These are phyloP conservation scores for Chrysochromulina parva DNA, from an alignment of 78 protist species.

Conservation along the genomic window DNA sequence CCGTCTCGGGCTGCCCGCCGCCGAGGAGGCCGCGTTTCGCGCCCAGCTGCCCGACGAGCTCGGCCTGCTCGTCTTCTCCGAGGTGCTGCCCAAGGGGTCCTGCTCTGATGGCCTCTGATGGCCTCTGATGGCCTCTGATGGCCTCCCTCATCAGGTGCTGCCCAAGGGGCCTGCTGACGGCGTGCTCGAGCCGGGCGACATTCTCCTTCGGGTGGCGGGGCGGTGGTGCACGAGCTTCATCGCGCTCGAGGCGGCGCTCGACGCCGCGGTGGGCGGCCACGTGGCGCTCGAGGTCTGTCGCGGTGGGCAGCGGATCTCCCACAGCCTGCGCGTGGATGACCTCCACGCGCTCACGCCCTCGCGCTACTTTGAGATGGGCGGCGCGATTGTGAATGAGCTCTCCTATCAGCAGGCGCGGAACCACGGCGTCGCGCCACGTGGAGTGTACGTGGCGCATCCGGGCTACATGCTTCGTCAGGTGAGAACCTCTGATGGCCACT, in stretches of 20 bases:
- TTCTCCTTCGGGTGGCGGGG: background rate
- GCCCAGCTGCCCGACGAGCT: background rate
- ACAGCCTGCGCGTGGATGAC: slow-evolving; percentile 19
- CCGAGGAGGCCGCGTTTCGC: background rate
- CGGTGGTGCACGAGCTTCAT: slow-evolving; percentile 16
- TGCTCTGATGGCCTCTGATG: no score
- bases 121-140: no score
- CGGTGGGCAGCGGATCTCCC: background rate
- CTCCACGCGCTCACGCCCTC: slow-evolving; percentile 50
- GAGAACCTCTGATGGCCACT: no score
- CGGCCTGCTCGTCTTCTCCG: background rate
- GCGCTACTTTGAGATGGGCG: slow-evolving; percentile 33
- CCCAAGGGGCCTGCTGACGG: background rate
- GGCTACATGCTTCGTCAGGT: slow-evolving; percentile 55
- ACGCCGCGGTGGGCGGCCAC: background rate
- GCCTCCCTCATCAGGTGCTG: no score
- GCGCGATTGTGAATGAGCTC: slow-evolving; percentile 41
- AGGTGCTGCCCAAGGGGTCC: background rate
- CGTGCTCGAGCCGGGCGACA: background rate
- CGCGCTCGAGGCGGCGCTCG: background rate
- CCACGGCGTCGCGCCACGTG: slow-evolving; percentile 31
- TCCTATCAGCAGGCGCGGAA: slow-evolving; percentile 41
- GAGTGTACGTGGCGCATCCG: slow-evolving; percentile 57
- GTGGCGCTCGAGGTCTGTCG: slow-evolving; percentile 2
- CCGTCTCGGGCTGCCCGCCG: background rate